Evolutionary conservation across 2,329 filamentous ascomycete genomes (phyloP), one percentile per base, ranked within the genome.

Genomic region (Hypoxylon sp.): DNA sequence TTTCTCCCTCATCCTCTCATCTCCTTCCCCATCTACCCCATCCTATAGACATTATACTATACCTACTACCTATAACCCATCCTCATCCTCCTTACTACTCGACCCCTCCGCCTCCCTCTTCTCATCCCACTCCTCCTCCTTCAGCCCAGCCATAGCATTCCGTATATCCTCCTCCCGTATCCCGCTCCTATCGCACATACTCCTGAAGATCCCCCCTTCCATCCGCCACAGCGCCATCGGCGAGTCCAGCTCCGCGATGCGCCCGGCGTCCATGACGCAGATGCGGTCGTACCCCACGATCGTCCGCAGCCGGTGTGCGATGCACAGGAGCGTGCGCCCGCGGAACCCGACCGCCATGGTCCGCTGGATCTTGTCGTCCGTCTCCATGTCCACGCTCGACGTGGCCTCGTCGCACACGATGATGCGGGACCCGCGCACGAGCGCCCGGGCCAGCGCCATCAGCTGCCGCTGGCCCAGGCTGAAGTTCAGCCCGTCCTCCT

Each of bases 341-440:
- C 86, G 84, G 82, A 98, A 98, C 0, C 89, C 94, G 1, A 86
- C 84, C 0, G 92, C 90, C 78, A 98, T 97, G 3, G 94, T 97
- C 57, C 83, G 82, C 78, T 98, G 94, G 75, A 98, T 97, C 84
- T 95, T 96, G 78, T 93, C 90, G 75, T 99, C 95, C 2, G 94
- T 98, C 75, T 97, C 94, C 83, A 97, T 95, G 77, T 98, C 94
- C 6, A 98, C 94, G 0, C 88, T 91, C 1, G 90, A 93, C 0
- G 95, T 99, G 0, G 95, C 95, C 78, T 99, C 95, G 80, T 99
- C 95, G 78, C 94, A 97, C 51, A 99, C 90, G 71, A 98, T 97
- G 78, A 98, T 97, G 71, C 91, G 92, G 0, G 90, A 91, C 44
- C 90, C 88, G 37, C 94, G 89, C 4, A 98, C 94, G 2, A 99